Percentiles rank a stretch among this genome's conserved stretches.
phyloP scores from a whole-genome alignment of 805 yeast genomes.

The Jamesozyma jinghongensis region DNA sequence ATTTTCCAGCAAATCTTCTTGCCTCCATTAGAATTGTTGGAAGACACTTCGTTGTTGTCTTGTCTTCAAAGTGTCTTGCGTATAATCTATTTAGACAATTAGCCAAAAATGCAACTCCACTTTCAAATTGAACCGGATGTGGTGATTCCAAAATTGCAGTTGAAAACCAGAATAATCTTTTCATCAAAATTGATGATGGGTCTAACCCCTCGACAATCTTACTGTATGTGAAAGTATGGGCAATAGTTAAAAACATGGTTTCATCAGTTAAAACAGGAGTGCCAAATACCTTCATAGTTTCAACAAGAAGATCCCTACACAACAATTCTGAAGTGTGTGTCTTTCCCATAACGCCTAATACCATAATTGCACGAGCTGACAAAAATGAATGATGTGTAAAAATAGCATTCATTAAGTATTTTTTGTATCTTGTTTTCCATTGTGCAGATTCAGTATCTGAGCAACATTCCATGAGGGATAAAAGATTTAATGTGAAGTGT shows the following conservation, averaged over 20 bases:
- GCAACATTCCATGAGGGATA: conserved; percentile 41
- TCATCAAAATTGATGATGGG: conserved; percentile 20
- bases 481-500: conserved; percentile 44
- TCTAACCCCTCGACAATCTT: conserved; percentile 32
- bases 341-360: conserved; percentile 57
- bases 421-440: conserved; percentile 57
- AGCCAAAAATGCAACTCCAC: conserved; percentile 31
- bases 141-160: conserved; percentile 25
- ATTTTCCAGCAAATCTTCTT: conserved; percentile 33
- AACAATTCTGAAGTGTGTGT: conserved; percentile 50
- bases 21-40: conserved; percentile 26
- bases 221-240: conserved; percentile 31
- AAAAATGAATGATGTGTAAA: conserved; percentile 45
- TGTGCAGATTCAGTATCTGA: conserved; percentile 37
- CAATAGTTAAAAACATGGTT: conserved; percentile 23
- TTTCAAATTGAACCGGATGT: conserved; percentile 29
- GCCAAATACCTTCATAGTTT: conserved; percentile 28
- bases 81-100: conserved; percentile 26
- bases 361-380: conserved; percentile 55
- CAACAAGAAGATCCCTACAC: conserved; percentile 24
- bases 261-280: conserved; percentile 26
- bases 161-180: conserved; percentile 31
- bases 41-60: conserved; percentile 19
- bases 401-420: conserved; percentile 51
- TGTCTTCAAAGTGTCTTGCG: conserved; percentile 21